phyloP scores from a whole-genome alignment of 805 yeast genomes.

The Yarrowia phangngaensis region DNA sequence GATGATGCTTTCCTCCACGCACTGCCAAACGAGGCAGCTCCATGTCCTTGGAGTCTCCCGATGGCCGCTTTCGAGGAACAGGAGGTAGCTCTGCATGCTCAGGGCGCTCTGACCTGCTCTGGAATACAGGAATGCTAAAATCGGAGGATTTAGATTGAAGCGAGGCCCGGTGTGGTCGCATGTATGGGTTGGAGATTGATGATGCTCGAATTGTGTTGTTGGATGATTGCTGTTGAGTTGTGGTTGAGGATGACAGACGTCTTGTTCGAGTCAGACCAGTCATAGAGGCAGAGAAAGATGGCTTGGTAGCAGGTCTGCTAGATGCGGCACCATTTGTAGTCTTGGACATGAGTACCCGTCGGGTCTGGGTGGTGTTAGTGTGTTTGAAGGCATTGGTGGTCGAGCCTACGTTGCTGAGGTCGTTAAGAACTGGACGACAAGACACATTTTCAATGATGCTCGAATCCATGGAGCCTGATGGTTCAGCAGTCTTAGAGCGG shows the following conservation, averaged over 20 bases:
- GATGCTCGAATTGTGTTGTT: conserved; percentile 12
- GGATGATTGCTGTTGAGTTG: conserved; percentile 3
- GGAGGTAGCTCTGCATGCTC: no score
- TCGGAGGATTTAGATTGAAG: conserved; percentile 22
- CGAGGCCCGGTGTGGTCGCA: conserved; percentile 23
- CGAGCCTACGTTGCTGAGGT: conserved; percentile 23
- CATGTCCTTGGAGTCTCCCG: conserved; percentile 22
- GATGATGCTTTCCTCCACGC: conserved; percentile 22
- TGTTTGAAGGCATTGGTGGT: conserved; percentile 17
- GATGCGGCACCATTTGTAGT: conserved; percentile 38
- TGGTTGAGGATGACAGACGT: background rate
- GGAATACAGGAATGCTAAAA: conserved; percentile 17
- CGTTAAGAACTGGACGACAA: conserved; percentile 21
- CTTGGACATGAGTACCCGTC: conserved; percentile 24
- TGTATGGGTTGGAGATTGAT: conserved; percentile 16
- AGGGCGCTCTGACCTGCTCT: conserved; percentile 14
- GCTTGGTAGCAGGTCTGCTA: conserved; percentile 53
- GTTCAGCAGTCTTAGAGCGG: conserved; percentile 18
- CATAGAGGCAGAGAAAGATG: conserved; percentile 4
- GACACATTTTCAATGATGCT: conserved; percentile 4
- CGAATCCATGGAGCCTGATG: background rate
- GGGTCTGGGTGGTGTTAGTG: conserved; percentile 18
- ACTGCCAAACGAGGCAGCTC: conserved; percentile 17
- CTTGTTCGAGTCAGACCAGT: conserved; percentile 22
- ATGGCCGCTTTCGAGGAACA: conserved; percentile 22